Base-by-base conservation (phyloP, 306 rosid species). In the Corylus avellana region DNA sequence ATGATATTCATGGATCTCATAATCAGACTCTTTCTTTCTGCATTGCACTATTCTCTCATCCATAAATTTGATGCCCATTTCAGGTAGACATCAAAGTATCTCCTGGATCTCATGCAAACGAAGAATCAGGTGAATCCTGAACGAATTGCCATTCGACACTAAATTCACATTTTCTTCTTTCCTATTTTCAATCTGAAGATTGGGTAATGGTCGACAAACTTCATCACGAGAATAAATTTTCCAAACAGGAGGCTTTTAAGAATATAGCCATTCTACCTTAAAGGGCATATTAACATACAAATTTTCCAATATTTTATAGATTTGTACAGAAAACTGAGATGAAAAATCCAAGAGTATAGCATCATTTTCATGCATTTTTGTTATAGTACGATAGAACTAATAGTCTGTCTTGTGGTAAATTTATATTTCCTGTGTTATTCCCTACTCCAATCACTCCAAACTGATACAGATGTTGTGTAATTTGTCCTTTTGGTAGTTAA, bases 61-160 rank as follows among this genome's bases (percentile, higher is more conserved):
- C 78, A 57, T 75, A 5, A 22, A 18, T 62, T 75, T 49, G 14
- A 49, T 73, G 74, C 44, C 55, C 69, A 66, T 73, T 70, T 86
- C 86, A 92, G 98, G 98, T 92, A 87, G 98, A 94, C 82, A 94
- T 94, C 82, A 92, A 92, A 85, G 98, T 94, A 73, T 87, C 91
- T 84, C 94, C 97, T 4, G 98, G 98, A 85, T 94, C 98, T 72
- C 98, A 94, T 83, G 97, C 98, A 10, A 75, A 89, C 64, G 98
- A 94, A 86, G 97, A 91, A 71, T 92, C 97, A 71, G 97, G 98
- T 94, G 53, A 84, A 78, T 56, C 54, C 78, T 59, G 20, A 69
- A 79, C 62, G 70, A 42, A 5, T 76, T 17, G 32, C 14, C 46
- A 72, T 12, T 16, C 50, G 55, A 79, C 57, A n/a, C 68, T 42